Percentiles rank a stretch among this genome's conserved stretches.
phyloP scores from a whole-genome alignment of 2,329 filamentous ascomycete species.

The Thielaviopsis ethacetica region DNA sequence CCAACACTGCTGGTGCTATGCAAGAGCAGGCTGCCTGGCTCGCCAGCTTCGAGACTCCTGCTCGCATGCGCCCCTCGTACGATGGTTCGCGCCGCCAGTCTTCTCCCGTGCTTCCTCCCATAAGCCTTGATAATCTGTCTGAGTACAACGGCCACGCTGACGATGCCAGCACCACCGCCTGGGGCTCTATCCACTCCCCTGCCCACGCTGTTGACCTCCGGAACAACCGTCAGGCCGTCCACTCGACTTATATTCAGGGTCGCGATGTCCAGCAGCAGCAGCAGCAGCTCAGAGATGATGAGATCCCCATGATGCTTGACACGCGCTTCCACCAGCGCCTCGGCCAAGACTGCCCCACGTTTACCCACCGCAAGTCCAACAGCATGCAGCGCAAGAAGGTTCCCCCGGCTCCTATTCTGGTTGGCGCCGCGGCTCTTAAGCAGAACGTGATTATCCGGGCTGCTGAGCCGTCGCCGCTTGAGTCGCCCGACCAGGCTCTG shows the following conservation, averaged over 20 bases:
- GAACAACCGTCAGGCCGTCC: slow-evolving; percentile 18
- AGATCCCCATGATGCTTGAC: slow-evolving; percentile 3
- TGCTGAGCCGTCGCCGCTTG: slow-evolving; percentile 34
- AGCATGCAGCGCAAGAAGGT: slow-evolving; percentile 33
- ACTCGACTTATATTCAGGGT: slow-evolving; percentile 1
- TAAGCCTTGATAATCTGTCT: slow-evolving; percentile 20
- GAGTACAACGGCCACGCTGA: slow-evolving; percentile 21
- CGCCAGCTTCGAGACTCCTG: background rate
- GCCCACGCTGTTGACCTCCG: slow-evolving; percentile 28
- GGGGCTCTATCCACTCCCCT: slow-evolving; percentile 35
- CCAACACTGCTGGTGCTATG: slow-evolving; percentile 18
- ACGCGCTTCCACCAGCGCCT: slow-evolving; percentile 38
- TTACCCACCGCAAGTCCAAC: slow-evolving; percentile 35
- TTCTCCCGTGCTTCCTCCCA: slow-evolving; percentile 32
- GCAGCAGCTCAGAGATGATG: slow-evolving; percentile 25
- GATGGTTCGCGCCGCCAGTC: slow-evolving; percentile 27
- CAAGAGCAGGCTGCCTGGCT: slow-evolving; percentile 10
- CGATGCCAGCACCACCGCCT: slow-evolving; percentile 28
- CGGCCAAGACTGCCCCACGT: slow-evolving; percentile 41
- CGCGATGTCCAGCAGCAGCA: background rate
- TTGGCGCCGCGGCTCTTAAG: slow-evolving; percentile 24
- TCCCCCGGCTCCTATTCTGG: slow-evolving; percentile 38
- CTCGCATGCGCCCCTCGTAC: slow-evolving; percentile 11
- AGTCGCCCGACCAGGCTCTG: slow-evolving; percentile 33
- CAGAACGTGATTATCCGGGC: slow-evolving; percentile 29